Base-by-base conservation (phyloP, 768 basidiomycete genomes). In the Leucosporidium creatinivorum region DNA sequence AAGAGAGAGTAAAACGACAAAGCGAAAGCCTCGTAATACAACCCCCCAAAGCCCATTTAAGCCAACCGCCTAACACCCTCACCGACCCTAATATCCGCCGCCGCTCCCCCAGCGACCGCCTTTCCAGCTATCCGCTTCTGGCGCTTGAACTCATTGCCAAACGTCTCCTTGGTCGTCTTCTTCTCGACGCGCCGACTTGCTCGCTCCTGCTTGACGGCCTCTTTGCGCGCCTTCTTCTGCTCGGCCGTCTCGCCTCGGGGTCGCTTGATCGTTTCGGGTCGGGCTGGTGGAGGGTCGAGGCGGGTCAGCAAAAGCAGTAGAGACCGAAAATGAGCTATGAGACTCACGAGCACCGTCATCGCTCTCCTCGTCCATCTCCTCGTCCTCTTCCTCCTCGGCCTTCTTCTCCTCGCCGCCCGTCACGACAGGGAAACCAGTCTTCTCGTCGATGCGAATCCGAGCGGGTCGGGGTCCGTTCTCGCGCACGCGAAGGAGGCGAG, bases 401-500 rank as follows among this genome's bases (percentile, higher is more conserved):
- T 23, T 5, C 65, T 68, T 3, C 72, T 69, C 77, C n/a, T 70
- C 67, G 13, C 71, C 73, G 26, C 80, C 79, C 12, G 77, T 72
- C 31, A 88, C 80, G 33, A 80, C 77, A 4, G 91, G 92, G 13
- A 93, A 79, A 4, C 91, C 91, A 0, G 89, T 91, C 70, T 84
- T 86, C 1, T 85, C 82, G 76, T 94, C 87, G 33, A 93, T 80
- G 33, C 78, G 75, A 70, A 93, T 90, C 77, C 84, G 87, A 0
- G 86, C 81, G 0, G 83, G 82, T 26, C 80, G 79, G 74, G 80
- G 71, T 82, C 50, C 79, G 75, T 67, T 62, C 52, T 85, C 82
- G 44, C 86, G 81, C 25, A 86, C 85, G 30, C 85, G 84, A 66
- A 99, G 93, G 39, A 96, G 80, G 13, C 87, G 85, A 0, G 96